Percentiles rank a stretch among this genome's conserved stretches.
These are phyloP conservation scores for Aspergillus carlsbadensis DNA, from an alignment of 495 filamentous ascomycete genomes.

Conservation along the genomic window DNA sequence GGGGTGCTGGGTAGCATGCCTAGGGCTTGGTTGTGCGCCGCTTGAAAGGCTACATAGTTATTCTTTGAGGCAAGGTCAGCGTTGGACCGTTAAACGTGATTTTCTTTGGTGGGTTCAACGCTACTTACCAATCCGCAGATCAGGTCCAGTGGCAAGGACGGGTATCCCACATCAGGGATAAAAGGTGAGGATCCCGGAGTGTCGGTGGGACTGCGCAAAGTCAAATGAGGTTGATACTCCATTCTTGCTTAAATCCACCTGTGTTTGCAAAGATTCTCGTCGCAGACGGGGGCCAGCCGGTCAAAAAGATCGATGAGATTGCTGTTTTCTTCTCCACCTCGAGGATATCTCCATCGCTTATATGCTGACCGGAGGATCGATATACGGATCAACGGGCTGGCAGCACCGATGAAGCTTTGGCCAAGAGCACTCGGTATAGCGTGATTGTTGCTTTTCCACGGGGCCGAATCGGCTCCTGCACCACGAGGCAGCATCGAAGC, in stretches of 20 bases:
- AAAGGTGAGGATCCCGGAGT: background rate
- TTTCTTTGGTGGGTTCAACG: background rate
- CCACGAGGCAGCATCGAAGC: background rate
- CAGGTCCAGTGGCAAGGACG: constrained; percentile 1
- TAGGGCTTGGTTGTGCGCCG: background rate
- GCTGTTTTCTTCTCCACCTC: background rate
- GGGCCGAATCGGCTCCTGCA: background rate
- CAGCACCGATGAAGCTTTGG: background rate
- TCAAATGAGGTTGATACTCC: constrained; percentile 1
- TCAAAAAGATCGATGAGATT: too few relatives aligned
- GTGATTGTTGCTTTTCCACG: background rate
- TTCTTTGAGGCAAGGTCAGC: background rate
- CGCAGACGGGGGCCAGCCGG: too few relatives aligned
- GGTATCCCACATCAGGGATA: background rate
- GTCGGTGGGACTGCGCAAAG: background rate
- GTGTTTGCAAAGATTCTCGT: background rate
- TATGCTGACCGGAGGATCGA: too few relatives aligned
- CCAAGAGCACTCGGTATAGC: background rate
- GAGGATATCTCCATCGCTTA: too few relatives aligned
- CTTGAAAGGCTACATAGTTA: background rate
- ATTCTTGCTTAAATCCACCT: background rate
- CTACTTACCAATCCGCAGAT: constrained; percentile 3
- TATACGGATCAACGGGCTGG: background rate
- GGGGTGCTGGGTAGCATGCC: background rate
- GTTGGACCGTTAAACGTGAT: background rate